Evolutionary conservation across 2,329 filamentous ascomycete genomes (phyloP), one percentile per base, ranked within the genome.

Genomic region (Malbranchea cinnamomea): DNA sequence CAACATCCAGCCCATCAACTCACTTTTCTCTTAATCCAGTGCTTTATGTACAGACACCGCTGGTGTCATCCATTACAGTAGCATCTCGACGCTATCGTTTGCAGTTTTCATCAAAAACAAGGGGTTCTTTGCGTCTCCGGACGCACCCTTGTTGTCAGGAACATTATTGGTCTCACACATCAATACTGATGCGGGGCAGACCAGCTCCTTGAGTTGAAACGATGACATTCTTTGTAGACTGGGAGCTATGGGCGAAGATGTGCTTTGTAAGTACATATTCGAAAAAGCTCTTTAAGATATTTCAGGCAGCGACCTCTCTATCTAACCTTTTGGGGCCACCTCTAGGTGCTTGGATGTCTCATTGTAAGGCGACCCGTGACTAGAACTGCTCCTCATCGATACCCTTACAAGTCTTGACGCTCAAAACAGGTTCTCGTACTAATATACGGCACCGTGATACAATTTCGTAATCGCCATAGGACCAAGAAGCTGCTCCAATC

Each of bases 211-310:
- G n/a, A n/a, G n/a, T n/a, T n/a, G n/a, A n/a, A n/a, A n/a, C n/a
- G n/a, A n/a, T n/a, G n/a, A n/a, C n/a, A n/a, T 81, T 83, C 53
- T 82, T 79, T 54, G 46, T 62, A 23, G 63, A 59, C 28, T 92
- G 83, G 84, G 61, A 68, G 42, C 59, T 89, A 45, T 93, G 84
- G 84, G 72, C 89, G 63, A 74, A 92, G 60, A 75, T 93, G 74
- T 80, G 75, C 31, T 82, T 92, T 60, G 84, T 92, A 61, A 64
- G 79, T 65, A 13, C 13, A n/a, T 35, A 19, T 35, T 37, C 10
- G 30, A 5, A 11, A 14, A 28, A 17, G 10, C 10, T 2, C 25
- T 15, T 13, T 20, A 18, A 22, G 20, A 22, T 11, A n/a, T 6
- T 10, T 23, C 13, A 9, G n/a, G 4, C 10, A 6, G 6, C 6